Evolutionary conservation across 2,329 filamentous ascomycete genomes (phyloP).

Genomic region (Apiospora koreana): DNA sequence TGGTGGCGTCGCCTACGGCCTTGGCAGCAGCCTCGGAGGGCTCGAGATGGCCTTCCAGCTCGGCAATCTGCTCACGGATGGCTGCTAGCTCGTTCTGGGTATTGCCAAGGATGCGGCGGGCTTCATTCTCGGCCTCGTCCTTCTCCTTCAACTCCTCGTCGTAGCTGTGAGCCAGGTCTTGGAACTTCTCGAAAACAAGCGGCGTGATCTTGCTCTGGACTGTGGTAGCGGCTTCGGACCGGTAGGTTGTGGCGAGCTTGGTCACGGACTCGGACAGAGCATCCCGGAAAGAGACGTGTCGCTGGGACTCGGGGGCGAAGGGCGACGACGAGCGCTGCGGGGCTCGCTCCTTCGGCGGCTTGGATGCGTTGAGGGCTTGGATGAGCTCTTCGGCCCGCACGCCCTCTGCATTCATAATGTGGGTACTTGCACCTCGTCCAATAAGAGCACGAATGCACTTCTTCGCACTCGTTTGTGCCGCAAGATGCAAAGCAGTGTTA

Average conservation of each 20-base stretch:
- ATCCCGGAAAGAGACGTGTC: constrained; percentile 54
- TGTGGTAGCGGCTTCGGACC: constrained; percentile 67
- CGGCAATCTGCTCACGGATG: constrained; percentile 59
- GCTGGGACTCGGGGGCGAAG: constrained; percentile 64
- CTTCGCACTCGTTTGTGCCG: constrained; percentile 80
- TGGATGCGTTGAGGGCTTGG: constrained; percentile 69
- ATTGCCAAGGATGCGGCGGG: constrained; percentile 64
- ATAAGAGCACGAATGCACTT: constrained; percentile 83
- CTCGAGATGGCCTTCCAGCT: constrained; percentile 57
- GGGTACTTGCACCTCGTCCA: constrained; percentile 77
- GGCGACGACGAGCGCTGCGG: constrained; percentile 76
- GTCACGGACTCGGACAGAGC: constrained; percentile 45
- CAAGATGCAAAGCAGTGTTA: constrained; percentile 79
- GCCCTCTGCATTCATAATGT: constrained; percentile 80
- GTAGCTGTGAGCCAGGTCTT: constrained; percentile 68
- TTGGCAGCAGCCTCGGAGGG: constrained; percentile 54
- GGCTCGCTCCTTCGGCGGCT: constrained; percentile 62
- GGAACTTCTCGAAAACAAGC: constrained; percentile 71
- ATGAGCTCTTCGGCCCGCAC: constrained; percentile 85
- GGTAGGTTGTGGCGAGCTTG: constrained; percentile 46
- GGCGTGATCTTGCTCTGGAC: constrained; percentile 70
- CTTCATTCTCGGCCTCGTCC: constrained; percentile 68
- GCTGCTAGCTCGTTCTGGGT: constrained; percentile 67
- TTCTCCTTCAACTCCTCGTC: constrained; percentile 77
- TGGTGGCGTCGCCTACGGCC: constrained; percentile 51